phyloP scores from a whole-genome alignment of 2,329 filamentous ascomycete species.

The Colletotrichum sp. region DNA sequence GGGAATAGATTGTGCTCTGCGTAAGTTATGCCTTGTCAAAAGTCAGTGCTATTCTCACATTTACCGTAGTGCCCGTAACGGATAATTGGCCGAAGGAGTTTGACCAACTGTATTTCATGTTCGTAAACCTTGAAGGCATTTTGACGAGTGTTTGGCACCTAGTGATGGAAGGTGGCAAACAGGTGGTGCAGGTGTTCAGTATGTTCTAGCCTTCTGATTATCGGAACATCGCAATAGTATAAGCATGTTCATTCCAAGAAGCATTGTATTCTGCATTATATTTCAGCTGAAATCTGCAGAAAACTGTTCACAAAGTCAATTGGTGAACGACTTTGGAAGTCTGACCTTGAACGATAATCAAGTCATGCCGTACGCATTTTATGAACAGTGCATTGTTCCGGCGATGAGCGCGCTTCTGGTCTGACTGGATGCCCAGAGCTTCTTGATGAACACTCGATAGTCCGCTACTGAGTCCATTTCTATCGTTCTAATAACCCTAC shows the following conservation, averaged over 20 bases:
- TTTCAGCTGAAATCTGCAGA: not conserved
- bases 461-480: not conserved
- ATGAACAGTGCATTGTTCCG: not conserved
- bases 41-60: not conserved
- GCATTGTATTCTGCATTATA: not conserved
- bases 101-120: too few species aligned
- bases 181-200: not conserved
- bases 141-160: not conserved
- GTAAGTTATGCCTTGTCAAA: not conserved
- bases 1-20: not conserved
- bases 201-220: not conserved
- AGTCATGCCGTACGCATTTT: not conserved
- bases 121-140: rapidly evolving
- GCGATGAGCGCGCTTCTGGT: not conserved
- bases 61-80: not conserved
- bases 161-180: not conserved
- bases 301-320: not conserved
- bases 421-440: not conserved
- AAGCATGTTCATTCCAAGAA: not conserved
- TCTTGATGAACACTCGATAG: not conserved
- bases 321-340: not conserved
- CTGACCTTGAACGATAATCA: not conserved
- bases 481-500: not conserved
- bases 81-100: not conserved
- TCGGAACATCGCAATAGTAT: rapidly evolving